These are phyloP conservation scores for Canavalia gladiata DNA, from an alignment of 306 rosid genomes.

Conservation along the genomic window DNA sequence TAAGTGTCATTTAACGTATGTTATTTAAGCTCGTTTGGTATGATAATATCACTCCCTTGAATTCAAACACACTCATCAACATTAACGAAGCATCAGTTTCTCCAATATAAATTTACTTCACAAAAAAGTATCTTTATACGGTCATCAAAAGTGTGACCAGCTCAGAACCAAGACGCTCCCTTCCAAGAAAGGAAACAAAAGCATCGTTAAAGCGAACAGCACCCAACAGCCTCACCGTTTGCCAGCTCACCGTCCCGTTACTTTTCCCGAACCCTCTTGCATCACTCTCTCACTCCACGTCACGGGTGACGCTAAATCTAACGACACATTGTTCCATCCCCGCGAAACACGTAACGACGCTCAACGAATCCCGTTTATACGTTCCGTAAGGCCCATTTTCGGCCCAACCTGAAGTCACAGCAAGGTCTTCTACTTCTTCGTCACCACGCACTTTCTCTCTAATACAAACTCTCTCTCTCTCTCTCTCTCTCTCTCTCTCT, in stretches of 20 bases:
- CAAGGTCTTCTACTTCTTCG: conserved; percentile 45
- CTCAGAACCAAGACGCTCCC: conserved; percentile 29
- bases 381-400: conserved; percentile 63
- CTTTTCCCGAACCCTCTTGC: background rate
- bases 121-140: background rate
- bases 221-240: conserved; percentile 41
- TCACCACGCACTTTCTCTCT: conserved; percentile 44
- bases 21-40: background rate
- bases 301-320: conserved; percentile 46
- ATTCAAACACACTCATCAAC: conserved; percentile 10
- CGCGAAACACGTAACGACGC: conserved; percentile 51
- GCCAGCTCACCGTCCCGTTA: conserved; percentile 57
- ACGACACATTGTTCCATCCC: conserved; percentile 43
- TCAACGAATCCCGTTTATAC: conserved; percentile 11
- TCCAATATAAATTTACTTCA: background rate
- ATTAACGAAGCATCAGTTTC: conserved; percentile 1
- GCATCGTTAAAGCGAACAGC: conserved; percentile 25
- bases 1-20: too few relatives aligned
- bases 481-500: conserved; percentile 27
- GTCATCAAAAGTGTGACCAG: background rate
- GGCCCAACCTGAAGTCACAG: conserved; percentile 61
- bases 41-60: background rate
- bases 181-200: conserved; percentile 38
- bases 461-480: conserved; percentile 1
- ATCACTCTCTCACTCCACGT: conserved; percentile 35